Base-by-base conservation (phyloP, 2,329 filamentous ascomycete species). In the Alternaria alternata region DNA sequence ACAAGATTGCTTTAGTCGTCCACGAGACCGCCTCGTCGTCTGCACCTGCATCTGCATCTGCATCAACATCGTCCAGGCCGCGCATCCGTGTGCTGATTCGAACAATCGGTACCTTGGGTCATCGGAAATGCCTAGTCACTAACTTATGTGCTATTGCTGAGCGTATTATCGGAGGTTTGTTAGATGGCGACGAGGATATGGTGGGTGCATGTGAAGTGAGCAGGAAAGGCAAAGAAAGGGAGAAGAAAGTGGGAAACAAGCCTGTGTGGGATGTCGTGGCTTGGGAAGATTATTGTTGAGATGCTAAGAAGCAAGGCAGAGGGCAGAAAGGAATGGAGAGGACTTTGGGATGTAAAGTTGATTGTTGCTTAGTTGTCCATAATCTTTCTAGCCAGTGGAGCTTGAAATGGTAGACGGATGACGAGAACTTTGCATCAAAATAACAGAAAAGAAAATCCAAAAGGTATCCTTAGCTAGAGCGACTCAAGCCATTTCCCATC, bases 381-480 rank as follows among this genome's bases (percentile, higher is more conserved):
- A 32, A 20, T 16, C 36, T 18, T 28, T 30, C 49, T 30, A 22
- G n/a, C 36, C 18, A 14, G 18, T 22, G 16, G 24, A 34, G 36
- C 36, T 18, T 18, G 39, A 34, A 46, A 30, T 32, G 39, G 28
- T 24, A 49, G 14, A 36, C 7, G 18, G 20, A n/a, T 36, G 24
- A 52, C 3, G n/a, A 16, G 38, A 20, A 39, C 28, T 22, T 49
- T 18, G 49, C 49, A 51, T 41, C 22, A 11, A 18, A 59, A 51
- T 41, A 48, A 59, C 4, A 39, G 28, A 47, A 42, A 24, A 57
- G 22, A 44, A 30, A 65, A 54, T 54, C 60, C 42, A 61, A 49
- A 61, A 65, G 63, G 65, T 68, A 69, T 69, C 59, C 58, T 46
- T 54, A 32, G 51, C 51, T 43, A 42, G 38, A 43, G 30, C 12